Conservation (phyloP, 208 protist genomes). For the Wallacemonas sp. region DNA sequence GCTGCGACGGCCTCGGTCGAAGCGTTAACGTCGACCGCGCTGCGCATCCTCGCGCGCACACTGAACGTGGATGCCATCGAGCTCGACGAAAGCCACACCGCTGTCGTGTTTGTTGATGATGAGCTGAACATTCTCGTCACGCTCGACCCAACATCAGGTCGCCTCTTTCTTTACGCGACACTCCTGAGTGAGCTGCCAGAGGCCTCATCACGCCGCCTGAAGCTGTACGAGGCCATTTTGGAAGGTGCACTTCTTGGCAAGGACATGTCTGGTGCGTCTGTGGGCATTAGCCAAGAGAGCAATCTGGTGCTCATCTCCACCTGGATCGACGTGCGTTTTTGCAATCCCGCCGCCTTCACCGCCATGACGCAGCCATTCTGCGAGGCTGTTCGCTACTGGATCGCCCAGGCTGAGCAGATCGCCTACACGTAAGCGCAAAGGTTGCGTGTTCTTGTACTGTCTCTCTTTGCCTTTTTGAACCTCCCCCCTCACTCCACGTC, state of each 20-base stretch:
- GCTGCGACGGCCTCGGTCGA: background rate
- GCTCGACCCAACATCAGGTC: conserved; percentile 60
- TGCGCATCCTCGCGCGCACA: conserved; percentile 30
- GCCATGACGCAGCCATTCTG: conserved; percentile 55
- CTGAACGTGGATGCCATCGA: conserved; percentile 30
- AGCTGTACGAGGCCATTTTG: conserved; percentile 74
- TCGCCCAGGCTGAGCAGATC: conserved; percentile 16
- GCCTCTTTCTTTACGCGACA: conserved; percentile 75
- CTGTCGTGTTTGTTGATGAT: conserved; percentile 45
- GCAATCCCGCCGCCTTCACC: conserved; percentile 45
- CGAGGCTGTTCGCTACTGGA: conserved; percentile 42
- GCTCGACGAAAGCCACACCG: conserved; percentile 71
- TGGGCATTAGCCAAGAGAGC: conserved; percentile 66
- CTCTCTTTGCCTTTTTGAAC: too few relatives aligned
- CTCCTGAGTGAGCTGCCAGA: conserved; percentile 67
- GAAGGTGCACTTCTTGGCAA: conserved; percentile 76
- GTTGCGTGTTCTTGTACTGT: too few relatives aligned
- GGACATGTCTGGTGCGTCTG: conserved; percentile 74
- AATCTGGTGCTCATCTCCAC: conserved; percentile 74
- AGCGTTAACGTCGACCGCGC: conserved; percentile 16
- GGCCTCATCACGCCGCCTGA: conserved; percentile 22
- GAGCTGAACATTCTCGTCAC: conserved; percentile 68
- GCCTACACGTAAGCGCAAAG: conserved; percentile 11
- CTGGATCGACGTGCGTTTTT: conserved; percentile 61
- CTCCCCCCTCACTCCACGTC: too few relatives aligned